Conservation (phyloP, 1,139 yeast species). For the Candida albicans region DNA sequence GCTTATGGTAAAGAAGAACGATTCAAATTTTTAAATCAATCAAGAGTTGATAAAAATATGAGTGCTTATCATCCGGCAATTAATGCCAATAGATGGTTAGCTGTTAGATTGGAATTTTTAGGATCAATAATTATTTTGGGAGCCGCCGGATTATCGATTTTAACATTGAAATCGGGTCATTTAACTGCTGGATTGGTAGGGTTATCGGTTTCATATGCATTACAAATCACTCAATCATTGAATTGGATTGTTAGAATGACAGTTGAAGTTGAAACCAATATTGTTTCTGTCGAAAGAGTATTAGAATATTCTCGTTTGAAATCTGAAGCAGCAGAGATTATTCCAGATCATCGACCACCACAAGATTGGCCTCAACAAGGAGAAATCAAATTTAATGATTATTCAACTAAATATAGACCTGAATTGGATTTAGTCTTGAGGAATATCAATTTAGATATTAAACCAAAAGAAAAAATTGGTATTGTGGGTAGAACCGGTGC, state of each 20-base stretch:
- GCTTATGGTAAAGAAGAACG: slow-evolving; percentile 80
- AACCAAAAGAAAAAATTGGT: slow-evolving; percentile 84
- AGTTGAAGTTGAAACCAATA: slow-evolving; percentile 94
- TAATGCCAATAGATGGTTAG: slow-evolving; percentile 95
- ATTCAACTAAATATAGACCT: slow-evolving; percentile 82
- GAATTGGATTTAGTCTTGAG: slow-evolving; percentile 81
- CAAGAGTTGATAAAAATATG: slow-evolving; percentile 81
- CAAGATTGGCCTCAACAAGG: slow-evolving; percentile 80
- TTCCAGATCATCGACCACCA: slow-evolving; percentile 70
- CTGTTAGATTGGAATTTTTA: slow-evolving; percentile 85
- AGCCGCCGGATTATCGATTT: slow-evolving; percentile 78
- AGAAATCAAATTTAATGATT: slow-evolving; percentile 65
- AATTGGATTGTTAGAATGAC: slow-evolving; percentile 99
- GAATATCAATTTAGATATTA: slow-evolving; percentile 63
- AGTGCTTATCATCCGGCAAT: slow-evolving; percentile 92
- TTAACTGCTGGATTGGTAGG: slow-evolving; percentile 91
- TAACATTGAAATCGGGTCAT: slow-evolving; percentile 63
- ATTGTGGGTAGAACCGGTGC: slow-evolving; percentile 98
- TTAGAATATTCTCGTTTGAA: slow-evolving; percentile 75
- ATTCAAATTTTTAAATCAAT: slow-evolving; percentile 71
- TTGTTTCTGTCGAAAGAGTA: slow-evolving; percentile 94
- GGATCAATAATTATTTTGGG: slow-evolving; percentile 86
- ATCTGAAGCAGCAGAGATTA: slow-evolving; percentile 79
- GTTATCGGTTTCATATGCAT: slow-evolving; percentile 86
- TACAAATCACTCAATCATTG: slow-evolving; percentile 87